These are phyloP conservation scores for Tephrocybe rancida DNA, from an alignment of 768 basidiomycete genomes.

Conservation along the genomic window DNA sequence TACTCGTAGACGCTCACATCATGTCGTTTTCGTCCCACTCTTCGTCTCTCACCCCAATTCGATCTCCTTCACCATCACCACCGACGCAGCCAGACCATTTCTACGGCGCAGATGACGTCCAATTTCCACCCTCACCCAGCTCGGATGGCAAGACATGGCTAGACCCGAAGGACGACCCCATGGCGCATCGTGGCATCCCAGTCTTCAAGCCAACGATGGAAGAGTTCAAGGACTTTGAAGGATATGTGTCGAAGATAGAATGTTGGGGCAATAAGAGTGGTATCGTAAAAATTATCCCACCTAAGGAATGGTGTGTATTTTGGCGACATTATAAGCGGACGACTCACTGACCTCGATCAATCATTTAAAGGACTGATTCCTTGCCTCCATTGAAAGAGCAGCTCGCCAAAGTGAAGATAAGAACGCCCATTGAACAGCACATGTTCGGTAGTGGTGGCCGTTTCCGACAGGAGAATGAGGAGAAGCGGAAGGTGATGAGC, in stretches of 20 bases:
- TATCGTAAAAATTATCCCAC: conserved; percentile 96
- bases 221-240: conserved; percentile 92
- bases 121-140: conserved; percentile 58
- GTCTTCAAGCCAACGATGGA: conserved; percentile 95
- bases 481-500: conserved; percentile 82
- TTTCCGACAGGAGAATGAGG: conserved; percentile 89
- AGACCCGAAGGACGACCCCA: conserved; percentile 78
- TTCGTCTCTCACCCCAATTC: conserved; percentile 47
- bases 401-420: conserved; percentile 75
- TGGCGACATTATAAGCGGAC: background rate
- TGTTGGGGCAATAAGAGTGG: conserved; percentile 91
- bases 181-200: conserved; percentile 88
- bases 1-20: conserved; percentile 11
- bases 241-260: conserved; percentile 83
- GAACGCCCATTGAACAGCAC: conserved; percentile 90
- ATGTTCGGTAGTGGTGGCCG: conserved; percentile 87
- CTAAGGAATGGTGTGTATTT: conserved; percentile 76
- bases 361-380: conserved; percentile 56
- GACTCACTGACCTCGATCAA: background rate
- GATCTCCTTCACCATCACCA: conserved; percentile 56
- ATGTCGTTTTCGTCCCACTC: conserved; percentile 39
- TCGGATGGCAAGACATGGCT: conserved; percentile 69
- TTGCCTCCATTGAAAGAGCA: conserved; percentile 75
- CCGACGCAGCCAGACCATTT: conserved; percentile 83
- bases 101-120: conserved; percentile 59